Conservation (phyloP, 768 basidiomycete species). For the Mycena galopus region DNA sequence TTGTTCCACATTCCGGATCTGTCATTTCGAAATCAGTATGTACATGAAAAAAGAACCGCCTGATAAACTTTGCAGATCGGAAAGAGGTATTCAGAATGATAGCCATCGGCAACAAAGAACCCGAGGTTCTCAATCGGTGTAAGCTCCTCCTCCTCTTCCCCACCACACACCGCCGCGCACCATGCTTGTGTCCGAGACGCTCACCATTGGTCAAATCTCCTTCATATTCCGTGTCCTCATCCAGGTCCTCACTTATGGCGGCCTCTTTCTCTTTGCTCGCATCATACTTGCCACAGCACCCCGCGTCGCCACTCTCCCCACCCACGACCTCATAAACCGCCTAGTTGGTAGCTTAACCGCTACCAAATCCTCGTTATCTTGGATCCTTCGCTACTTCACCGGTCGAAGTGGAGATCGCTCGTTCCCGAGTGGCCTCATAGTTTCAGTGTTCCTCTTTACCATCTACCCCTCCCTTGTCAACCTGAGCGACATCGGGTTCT, state of each 20-base stretch:
- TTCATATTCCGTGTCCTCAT: background rate
- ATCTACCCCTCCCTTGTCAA: background rate
- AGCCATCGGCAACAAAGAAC: background rate
- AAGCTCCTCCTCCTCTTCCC: background rate
- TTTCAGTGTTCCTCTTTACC: background rate
- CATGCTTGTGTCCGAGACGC: background rate
- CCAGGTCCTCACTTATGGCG: background rate
- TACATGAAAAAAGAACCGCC: no score
- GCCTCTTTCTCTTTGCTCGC: background rate
- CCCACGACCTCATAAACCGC: background rate
- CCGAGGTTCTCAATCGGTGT: background rate
- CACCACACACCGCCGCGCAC: background rate
- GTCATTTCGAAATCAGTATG: background rate
- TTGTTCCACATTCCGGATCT: background rate
- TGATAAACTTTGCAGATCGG: background rate
- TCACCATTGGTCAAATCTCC: background rate
- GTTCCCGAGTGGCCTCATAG: background rate
- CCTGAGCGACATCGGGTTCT: background rate
- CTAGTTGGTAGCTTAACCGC: background rate
- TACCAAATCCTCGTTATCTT: background rate
- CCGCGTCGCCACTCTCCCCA: background rate
- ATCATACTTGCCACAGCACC: background rate
- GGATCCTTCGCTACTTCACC: background rate
- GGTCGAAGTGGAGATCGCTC: background rate
- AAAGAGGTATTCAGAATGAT: background rate